Percentiles rank a stretch among this genome's conserved stretches.
These are phyloP conservation scores for Pichia sp. DNA, from an alignment of 1,139 yeast genomes.

Conservation along the genomic window DNA sequence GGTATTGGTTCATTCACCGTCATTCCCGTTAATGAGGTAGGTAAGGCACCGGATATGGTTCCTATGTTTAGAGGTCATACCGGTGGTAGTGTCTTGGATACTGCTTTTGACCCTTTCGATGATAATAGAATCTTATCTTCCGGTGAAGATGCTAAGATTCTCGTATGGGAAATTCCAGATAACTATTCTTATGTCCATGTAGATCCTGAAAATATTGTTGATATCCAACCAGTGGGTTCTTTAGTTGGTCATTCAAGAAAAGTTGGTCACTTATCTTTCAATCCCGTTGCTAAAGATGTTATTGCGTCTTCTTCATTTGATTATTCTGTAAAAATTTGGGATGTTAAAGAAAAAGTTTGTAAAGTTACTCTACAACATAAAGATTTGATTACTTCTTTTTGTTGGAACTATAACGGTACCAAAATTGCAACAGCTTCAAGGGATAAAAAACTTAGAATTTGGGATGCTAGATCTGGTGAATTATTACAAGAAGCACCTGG, in stretches of 20 bases:
- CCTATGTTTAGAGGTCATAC: constrained; percentile 94
- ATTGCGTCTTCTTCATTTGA: constrained; percentile 89
- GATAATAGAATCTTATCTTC: constrained; percentile 70
- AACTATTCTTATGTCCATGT: constrained; percentile 64
- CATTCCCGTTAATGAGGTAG: constrained; percentile 76
- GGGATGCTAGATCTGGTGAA: constrained; percentile 79
- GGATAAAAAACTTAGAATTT: constrained; percentile 81
- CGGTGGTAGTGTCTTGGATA: constrained; percentile 91
- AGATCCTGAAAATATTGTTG: constrained; percentile 59
- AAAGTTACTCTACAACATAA: constrained; percentile 73
- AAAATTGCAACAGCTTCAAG: constrained; percentile 85
- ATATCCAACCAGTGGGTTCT: constrained; percentile 58
- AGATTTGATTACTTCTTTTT: constrained; percentile 84
- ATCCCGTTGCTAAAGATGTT: constrained; percentile 81
- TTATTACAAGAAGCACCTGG: constrained; percentile 80
- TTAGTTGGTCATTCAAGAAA: constrained; percentile 85
- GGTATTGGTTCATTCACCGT: constrained; percentile 98
- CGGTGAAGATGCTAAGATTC: constrained; percentile 87
- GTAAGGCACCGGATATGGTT: constrained; percentile 91
- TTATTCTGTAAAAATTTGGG: constrained; percentile 87
- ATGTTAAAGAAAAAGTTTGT: constrained; percentile 67
- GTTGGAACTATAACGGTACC: constrained; percentile 85
- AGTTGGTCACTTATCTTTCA: constrained; percentile 88
- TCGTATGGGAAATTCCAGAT: constrained; percentile 81
- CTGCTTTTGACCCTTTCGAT: constrained; percentile 90